Evolutionary conservation across 768 basidiomycete species (phyloP).

Genomic region (Kwoniella botswanensis): DNA sequence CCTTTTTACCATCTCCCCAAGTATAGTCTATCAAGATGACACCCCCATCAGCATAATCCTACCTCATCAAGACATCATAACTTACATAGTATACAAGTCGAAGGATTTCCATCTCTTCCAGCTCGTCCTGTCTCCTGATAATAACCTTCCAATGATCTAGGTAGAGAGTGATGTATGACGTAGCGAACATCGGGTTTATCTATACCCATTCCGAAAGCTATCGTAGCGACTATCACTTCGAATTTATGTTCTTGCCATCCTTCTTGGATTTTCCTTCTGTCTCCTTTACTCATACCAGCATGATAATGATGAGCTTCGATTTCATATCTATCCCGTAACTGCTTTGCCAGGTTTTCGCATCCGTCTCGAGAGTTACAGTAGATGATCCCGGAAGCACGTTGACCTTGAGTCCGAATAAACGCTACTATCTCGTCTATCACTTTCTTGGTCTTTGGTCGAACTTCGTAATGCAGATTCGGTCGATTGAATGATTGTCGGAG

Average conservation of each 20-base stretch:
- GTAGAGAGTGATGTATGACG: conserved; percentile 85
- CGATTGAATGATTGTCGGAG: conserved; percentile 90
- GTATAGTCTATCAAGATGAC: conserved; percentile 66
- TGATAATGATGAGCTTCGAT: conserved; percentile 81
- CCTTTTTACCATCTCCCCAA: conserved; percentile 65
- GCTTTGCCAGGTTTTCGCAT: conserved; percentile 80
- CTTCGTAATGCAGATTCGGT: conserved; percentile 79
- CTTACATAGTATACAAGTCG: conserved; percentile 87
- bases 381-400: conserved; percentile 72
- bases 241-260: conserved; percentile 76
- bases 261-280: conserved; percentile 68
- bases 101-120: conserved; percentile 82
- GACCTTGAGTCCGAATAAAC: conserved; percentile 69
- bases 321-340: conserved; percentile 66
- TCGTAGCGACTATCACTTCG: conserved; percentile 89
- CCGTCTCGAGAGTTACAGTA: conserved; percentile 74
- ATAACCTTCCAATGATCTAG: conserved; percentile 82
- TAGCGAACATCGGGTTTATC: conserved; percentile 58
- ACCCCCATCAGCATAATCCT: background rate
- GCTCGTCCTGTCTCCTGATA: conserved; percentile 98
- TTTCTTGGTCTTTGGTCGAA: conserved; percentile 65
- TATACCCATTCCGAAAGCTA: conserved; percentile 94
- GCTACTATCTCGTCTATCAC: conserved; percentile 67
- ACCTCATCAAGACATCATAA: background rate
- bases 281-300: conserved; percentile 71